A percentile compares a stretch with the other conserved stretches of the same genome.
phyloP scores from a whole-genome alignment of 2,329 filamentous ascomycete genomes.

The Pseudogymnoascus verrucosus region DNA sequence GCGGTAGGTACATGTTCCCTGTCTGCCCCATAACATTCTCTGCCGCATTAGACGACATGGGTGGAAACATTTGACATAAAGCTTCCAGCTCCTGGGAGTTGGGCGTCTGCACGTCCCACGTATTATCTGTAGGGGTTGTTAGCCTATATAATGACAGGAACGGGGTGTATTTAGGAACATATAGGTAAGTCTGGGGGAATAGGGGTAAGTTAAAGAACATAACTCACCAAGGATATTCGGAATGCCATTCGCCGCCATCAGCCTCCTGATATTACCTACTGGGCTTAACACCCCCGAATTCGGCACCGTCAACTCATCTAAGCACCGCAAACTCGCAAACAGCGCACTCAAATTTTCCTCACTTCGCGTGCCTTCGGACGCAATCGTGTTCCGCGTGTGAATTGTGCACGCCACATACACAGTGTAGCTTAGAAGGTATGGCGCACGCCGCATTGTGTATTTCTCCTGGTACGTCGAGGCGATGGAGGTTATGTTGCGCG shows the following conservation, averaged over 20 bases:
- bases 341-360: conserved; percentile 23
- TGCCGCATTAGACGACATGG: background rate
- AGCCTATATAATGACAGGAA: background rate
- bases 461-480: conserved; percentile 30
- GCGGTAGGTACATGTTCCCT: background rate
- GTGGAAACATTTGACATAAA: background rate
- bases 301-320: conserved; percentile 28
- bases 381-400: conserved; percentile 32
- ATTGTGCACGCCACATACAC: conserved; percentile 36
- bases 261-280: conserved; percentile 12
- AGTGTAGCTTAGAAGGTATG: conserved; percentile 36
- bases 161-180: background rate
- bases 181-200: background rate
- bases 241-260: conserved; percentile 8
- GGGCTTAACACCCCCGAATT: conserved; percentile 21
- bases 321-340: conserved; percentile 24
- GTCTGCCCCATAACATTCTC: background rate
- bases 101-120: background rate
- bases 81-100: background rate
- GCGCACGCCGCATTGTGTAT: conserved; percentile 33
- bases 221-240: background rate
- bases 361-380: conserved; percentile 16
- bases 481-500: conserved; percentile 31
- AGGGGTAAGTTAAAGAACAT: background rate
- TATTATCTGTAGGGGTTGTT: background rate